Evolutionary conservation across 352 stramenopile genomes (phyloP).

Genomic region (Phytophthora europaea): DNA sequence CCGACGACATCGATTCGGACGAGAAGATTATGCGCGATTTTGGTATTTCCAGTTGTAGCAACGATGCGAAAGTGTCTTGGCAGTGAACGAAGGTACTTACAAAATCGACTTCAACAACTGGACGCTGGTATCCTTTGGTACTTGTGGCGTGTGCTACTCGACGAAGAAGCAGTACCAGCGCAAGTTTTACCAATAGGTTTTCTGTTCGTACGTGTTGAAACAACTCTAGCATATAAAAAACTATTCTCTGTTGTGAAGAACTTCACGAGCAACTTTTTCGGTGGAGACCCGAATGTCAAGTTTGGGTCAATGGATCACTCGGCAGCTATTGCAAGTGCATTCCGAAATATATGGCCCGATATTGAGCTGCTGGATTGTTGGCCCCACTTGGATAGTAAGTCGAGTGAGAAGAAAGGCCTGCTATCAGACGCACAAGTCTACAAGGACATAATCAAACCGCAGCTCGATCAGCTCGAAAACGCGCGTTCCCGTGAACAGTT

Average conservation of each 20-base stretch:
- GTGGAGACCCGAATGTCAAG: not conserved
- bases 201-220: slow-evolving; percentile 18
- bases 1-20: not conserved
- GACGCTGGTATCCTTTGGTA: slow-evolving; percentile 15
- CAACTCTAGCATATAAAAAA: not conserved
- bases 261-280: not conserved
- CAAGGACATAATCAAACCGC: too few relatives aligned
- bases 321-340: too few relatives aligned
- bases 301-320: not conserved
- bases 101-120: slow-evolving; percentile 20
- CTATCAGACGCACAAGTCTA: too few relatives aligned
- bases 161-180: slow-evolving; percentile 2
- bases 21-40: not conserved
- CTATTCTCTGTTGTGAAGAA: not conserved
- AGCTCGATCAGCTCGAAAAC: too few relatives aligned
- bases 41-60: too few relatives aligned
- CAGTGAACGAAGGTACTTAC: slow-evolving; percentile 11
- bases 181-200: slow-evolving; percentile 15
- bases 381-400: too few relatives aligned
- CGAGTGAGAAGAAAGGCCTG: too few relatives aligned
- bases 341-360: not conserved
- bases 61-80: not conserved
- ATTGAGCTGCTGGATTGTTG: not conserved
- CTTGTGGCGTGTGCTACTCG: slow-evolving; percentile 9
- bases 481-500: too few relatives aligned